Base-by-base conservation (phyloP, 495 filamentous ascomycete genomes). In the Podospora fimiseda region DNA sequence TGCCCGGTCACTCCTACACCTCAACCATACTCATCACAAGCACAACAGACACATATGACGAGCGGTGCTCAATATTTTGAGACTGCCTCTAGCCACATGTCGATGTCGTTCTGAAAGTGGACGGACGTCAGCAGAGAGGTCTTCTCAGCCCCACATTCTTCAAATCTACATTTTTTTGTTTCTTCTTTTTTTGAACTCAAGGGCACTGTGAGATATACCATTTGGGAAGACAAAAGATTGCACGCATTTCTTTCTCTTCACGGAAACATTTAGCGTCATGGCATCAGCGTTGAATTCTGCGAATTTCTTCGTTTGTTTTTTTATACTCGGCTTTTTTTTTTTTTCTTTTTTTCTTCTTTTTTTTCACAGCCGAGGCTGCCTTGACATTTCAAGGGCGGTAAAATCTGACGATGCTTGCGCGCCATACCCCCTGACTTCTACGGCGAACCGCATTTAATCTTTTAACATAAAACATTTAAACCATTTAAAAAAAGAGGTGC, bases 1-100 rank as follows among this genome's bases (percentile, higher is more conserved):
- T 76, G 78, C 55, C 77, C 78, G 0, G 74, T 80, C 22, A 81
- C 77, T 5, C 76, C 78, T 22, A 79, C 74, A 1, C 75, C 76
- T 20, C 73, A 70, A 42, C 46, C 63, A 43, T 24, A 52, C 18
- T 57, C 62, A 22, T 52, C 39, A 21, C 61, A 65, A 15, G 53
- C 51, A 19, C 63, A 66, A 38, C 55, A 57, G 47, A 55, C 55
- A 56, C 61, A 63, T 38, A 60, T 67, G 44, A 57, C 57, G 53
- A 47, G 45, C 14, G 67, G 63, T 22, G 52, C 63, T 13, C 53
- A 67, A 19, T 73, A 67, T 38, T 68, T 64, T 54, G 59, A 61
- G 45, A 52, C 54, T 18, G 19, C 51, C 27, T 16, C 60, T 20
- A 57, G 58, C 40, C 61, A 60, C 44, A 67, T 66, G 63, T 53